Conservation (phyloP, 192 early-diverging fungal genomes). For the Lunasporangiospora selenospora region DNA sequence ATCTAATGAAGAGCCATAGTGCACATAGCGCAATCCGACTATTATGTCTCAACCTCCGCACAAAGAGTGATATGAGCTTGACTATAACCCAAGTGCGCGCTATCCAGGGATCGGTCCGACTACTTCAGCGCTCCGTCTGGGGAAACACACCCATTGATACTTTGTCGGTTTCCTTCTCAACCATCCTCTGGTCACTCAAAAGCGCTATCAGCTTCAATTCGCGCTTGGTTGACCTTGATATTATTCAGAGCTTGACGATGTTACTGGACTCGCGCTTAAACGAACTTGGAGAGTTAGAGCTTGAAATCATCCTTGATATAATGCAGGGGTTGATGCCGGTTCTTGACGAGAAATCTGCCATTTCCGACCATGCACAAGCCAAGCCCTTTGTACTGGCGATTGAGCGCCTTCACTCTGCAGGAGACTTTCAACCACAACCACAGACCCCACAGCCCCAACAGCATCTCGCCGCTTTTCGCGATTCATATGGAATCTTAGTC, state of each 20-base stretch:
- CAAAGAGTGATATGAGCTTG: conserved; percentile 15
- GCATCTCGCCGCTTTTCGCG: conserved; percentile 7
- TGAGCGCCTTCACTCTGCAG: too few species aligned
- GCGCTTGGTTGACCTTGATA: conserved; percentile 27
- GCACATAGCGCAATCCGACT: conserved; percentile 62
- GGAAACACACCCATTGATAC: conserved; percentile 48
- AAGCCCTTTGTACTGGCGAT: conserved; percentile 25
- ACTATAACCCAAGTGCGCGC: conserved; percentile 20
- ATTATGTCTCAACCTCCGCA: conserved; percentile 61
- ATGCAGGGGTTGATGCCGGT: conserved; percentile 20
- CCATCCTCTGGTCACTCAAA: conserved; percentile 46
- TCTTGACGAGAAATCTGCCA: conserved; percentile 11
- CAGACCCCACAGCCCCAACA: conserved; percentile 4
- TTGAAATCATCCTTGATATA: conserved; percentile 59
- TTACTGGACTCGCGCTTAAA: conserved; percentile 10
- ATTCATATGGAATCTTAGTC: conserved; percentile 35
- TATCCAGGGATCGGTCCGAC: conserved; percentile 61
- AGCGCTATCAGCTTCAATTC: conserved; percentile 27
- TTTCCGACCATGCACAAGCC: not conserved
- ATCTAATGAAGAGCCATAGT: conserved; percentile 68
- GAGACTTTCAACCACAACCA: too few species aligned
- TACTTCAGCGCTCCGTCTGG: conserved; percentile 66
- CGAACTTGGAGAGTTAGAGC: conserved; percentile 49
- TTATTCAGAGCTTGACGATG: conserved; percentile 20
- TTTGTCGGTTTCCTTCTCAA: conserved; percentile 45